Evolutionary conservation across 2,329 filamentous ascomycete genomes (phyloP), one percentile per base, ranked within the genome.

Genomic region (Apiospora phragmitis): DNA sequence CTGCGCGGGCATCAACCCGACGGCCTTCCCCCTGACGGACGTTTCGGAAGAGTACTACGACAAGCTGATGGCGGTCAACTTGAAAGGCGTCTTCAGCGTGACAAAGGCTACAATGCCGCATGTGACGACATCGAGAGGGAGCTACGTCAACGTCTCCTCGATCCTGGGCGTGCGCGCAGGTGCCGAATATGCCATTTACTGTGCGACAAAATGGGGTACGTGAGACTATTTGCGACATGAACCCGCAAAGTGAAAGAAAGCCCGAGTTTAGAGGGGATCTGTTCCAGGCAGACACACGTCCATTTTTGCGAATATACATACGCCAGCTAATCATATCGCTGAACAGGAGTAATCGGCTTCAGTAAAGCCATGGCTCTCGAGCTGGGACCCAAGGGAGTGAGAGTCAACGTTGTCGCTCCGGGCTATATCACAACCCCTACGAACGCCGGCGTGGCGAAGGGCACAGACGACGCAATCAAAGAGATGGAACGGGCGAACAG

Each of bases 1-100:
- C 73, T 84, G 84, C 69, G 79, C 81, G 8, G 85, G 85, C 43
- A 78, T 86, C n/a, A 87, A 87, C 72, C 85, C 85, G 1, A 85
- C 83, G 0, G 75, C 77, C 1, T 77, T 82, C 32, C 76, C 81
- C 3, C 79, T 85, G 38, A 80, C 79, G 42, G 76, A 81, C 5
- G 82, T 81, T 1, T 79, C 79, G 2, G 83, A 88, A 70, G 84
- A 78, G 14, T 88, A 85, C 73, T 86, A 81, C 77, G 81, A 84
- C 72, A 82, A 80, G 62, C 77, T 87, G 9, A 77, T 87, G 29
- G 80, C 81, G 68, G 81, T 81, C 0, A 87, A 87, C 71, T 73
- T 87, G 14, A 81, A 81, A 45, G 83, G 84, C 9, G 80, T 81
- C 1, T 86, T 83, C 72, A 82, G 84, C 70, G 78, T 85, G 3